Conservation (phyloP, 2,329 filamentous ascomycete genomes). For the Trichoderma sp. region DNA sequence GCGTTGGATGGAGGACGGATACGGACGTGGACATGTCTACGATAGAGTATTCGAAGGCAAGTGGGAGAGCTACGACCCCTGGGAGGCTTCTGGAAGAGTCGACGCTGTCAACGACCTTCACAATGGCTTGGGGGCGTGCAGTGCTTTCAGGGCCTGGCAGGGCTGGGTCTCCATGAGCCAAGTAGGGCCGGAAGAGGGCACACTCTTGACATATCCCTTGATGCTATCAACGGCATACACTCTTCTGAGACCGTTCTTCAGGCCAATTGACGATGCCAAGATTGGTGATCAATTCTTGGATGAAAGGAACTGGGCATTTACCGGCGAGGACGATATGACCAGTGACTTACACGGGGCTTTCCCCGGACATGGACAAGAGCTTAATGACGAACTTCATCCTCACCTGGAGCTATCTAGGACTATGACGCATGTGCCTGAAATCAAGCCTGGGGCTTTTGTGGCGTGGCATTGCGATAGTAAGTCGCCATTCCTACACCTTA, state of each 20-base stretch:
- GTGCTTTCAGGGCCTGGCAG: slow-evolving; percentile 86
- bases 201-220: slow-evolving; percentile 79
- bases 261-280: slow-evolving; percentile 43
- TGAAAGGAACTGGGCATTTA: slow-evolving; percentile 63
- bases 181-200: slow-evolving; percentile 75
- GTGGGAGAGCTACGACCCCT: slow-evolving; percentile 84
- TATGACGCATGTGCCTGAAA: slow-evolving; percentile 71
- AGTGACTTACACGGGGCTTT: slow-evolving; percentile 71
- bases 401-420: slow-evolving; percentile 68
- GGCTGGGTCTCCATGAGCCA: slow-evolving; percentile 83
- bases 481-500: slow-evolving; percentile 27
- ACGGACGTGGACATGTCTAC: slow-evolving; percentile 71
- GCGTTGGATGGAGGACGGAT: slow-evolving; percentile 72
- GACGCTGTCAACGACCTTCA: slow-evolving; percentile 75
- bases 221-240: slow-evolving; percentile 78
- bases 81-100: slow-evolving; percentile 73
- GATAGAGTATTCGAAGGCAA: slow-evolving; percentile 70
- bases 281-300: slow-evolving; percentile 48
- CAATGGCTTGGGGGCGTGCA: slow-evolving; percentile 78
- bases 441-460: slow-evolving; percentile 76
- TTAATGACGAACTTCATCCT: slow-evolving; percentile 69
- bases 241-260: slow-evolving; percentile 83
- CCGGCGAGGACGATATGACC: slow-evolving; percentile 50
- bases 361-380: slow-evolving; percentile 72
- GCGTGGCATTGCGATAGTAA: slow-evolving; percentile 80